Evolutionary conservation across 1,284 basidiomycete genomes (phyloP).

Genomic region (Vanrija humicola): DNA sequence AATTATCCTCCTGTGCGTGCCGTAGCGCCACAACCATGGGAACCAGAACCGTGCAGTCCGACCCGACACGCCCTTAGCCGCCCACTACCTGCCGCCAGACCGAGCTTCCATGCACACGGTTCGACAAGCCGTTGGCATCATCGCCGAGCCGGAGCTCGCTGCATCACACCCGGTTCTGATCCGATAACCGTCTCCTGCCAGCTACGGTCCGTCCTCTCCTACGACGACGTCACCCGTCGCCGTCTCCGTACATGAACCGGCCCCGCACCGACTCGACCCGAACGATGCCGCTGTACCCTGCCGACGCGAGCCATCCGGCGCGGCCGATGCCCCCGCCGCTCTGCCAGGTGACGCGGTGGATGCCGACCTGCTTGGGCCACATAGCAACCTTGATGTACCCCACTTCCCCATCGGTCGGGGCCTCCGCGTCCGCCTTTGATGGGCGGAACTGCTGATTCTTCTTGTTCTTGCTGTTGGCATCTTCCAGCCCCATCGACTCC

Average conservation of each 20-base stretch:
- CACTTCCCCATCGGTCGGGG: constrained; percentile 6
- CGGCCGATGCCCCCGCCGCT: constrained; percentile 62
- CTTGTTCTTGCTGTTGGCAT: constrained; percentile 13
- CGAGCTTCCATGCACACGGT: too few relatives aligned
- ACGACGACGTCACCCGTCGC: background rate
- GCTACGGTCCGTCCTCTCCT: background rate
- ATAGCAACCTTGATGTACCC: constrained; percentile 52
- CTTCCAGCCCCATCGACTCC: constrained; percentile 51
- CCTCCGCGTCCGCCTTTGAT: constrained; percentile 10
- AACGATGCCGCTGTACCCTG: constrained; percentile 76
- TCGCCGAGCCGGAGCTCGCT: too few relatives aligned
- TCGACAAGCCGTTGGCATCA: too few relatives aligned
- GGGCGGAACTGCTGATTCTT: constrained; percentile 11
- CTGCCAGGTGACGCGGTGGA: constrained; percentile 77
- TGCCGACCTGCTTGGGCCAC: constrained; percentile 70
- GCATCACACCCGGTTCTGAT: background rate
- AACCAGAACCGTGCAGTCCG: too few relatives aligned
- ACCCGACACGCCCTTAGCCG: too few relatives aligned
- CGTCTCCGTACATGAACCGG: constrained; percentile 60
- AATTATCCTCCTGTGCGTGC: too few relatives aligned
- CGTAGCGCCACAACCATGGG: too few relatives aligned
- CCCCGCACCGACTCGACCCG: constrained; percentile 70
- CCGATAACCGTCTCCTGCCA: background rate
- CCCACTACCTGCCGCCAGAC: too few relatives aligned
- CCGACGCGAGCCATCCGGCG: constrained; percentile 68